Conservation (phyloP, 208 protist species). For the Leptomonas pyrrhocoris region DNA sequence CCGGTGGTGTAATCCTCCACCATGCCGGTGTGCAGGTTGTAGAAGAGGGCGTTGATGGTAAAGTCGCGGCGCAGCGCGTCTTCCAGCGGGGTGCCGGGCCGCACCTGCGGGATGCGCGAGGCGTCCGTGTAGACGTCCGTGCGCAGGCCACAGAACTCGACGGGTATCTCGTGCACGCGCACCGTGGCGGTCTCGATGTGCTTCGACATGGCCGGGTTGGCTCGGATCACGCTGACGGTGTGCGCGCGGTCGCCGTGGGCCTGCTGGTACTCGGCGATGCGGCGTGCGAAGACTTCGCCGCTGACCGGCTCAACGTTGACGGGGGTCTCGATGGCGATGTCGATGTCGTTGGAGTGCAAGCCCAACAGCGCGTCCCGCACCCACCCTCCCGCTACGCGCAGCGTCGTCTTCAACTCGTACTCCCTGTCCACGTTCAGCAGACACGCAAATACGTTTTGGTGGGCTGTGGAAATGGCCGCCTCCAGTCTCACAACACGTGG, state of each 20-base stretch:
- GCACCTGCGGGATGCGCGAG: slow-evolving; percentile 92
- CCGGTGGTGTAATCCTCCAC: slow-evolving; percentile 97
- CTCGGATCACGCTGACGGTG: slow-evolving; percentile 93
- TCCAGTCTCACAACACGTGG: slow-evolving; percentile 46
- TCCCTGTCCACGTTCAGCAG: slow-evolving; percentile 78
- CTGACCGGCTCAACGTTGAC: slow-evolving; percentile 40
- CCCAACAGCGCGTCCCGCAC: slow-evolving; percentile 96
- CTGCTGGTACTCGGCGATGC: slow-evolving; percentile 80
- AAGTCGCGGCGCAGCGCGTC: slow-evolving; percentile 98
- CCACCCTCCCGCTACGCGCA: slow-evolving; percentile 97
- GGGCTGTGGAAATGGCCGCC: slow-evolving; percentile 50
- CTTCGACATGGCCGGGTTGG: slow-evolving; percentile 97
- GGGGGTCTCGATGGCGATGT: slow-evolving; percentile 96
- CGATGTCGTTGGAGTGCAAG: slow-evolving; percentile 95
- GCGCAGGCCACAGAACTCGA: slow-evolving; percentile 98
- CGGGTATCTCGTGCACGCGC: slow-evolving; percentile 81
- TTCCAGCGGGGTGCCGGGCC: slow-evolving; percentile 81
- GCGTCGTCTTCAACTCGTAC: slow-evolving; percentile 55
- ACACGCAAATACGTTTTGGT: slow-evolving; percentile 84
- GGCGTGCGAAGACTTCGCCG: slow-evolving; percentile 91
- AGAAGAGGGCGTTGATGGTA: slow-evolving; percentile 99
- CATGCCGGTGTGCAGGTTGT: slow-evolving; percentile 95
- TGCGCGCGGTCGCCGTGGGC: slow-evolving; percentile 37
- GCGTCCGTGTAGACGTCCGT: slow-evolving; percentile 92
- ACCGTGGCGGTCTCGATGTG: slow-evolving; percentile 98